phyloP scores from a whole-genome alignment of 2,329 filamentous ascomycete genomes.

The Ceratocystis papillata region DNA sequence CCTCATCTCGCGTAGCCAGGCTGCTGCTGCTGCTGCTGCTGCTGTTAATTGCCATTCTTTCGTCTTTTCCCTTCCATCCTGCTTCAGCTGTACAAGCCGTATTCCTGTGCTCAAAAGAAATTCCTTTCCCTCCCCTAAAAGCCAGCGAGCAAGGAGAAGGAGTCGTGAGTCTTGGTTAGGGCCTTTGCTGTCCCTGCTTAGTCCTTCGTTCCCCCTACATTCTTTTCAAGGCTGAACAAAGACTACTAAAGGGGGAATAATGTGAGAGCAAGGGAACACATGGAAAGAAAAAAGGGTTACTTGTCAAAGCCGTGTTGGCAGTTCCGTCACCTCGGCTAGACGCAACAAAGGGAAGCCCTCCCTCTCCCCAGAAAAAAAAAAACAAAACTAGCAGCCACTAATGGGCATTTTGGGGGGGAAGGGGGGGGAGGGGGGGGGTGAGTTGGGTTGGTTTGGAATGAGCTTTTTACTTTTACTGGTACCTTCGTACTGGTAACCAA shows the following conservation, averaged over 20 bases:
- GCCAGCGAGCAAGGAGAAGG: background rate
- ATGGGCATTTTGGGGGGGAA: background rate
- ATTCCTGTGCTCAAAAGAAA: too few relatives aligned
- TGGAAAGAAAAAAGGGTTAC: background rate
- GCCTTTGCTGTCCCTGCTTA: too few relatives aligned
- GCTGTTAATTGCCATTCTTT: too few relatives aligned
- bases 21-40: too few relatives aligned
- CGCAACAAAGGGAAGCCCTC: background rate
- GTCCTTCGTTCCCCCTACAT: background rate
- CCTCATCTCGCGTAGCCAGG: too few relatives aligned
- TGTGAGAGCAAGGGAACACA: background rate
- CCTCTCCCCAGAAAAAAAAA: background rate
- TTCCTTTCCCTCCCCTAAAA: background rate
- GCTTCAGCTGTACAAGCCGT: too few relatives aligned
- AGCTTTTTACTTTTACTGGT: background rate
- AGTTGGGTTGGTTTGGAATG: background rate
- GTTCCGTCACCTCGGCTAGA: background rate
- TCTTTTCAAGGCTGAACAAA: background rate
- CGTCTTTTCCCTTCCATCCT: too few relatives aligned
- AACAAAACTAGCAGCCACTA: background rate
- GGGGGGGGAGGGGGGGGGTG: background rate
- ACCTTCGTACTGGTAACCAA: background rate
- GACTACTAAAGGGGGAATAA: background rate
- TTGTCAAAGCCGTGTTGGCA: constrained; percentile 11
- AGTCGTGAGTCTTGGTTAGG: too few relatives aligned